These are phyloP conservation scores for Acorus calamus DNA, from an alignment of 106 monocot genomes.

Conservation along the genomic window DNA sequence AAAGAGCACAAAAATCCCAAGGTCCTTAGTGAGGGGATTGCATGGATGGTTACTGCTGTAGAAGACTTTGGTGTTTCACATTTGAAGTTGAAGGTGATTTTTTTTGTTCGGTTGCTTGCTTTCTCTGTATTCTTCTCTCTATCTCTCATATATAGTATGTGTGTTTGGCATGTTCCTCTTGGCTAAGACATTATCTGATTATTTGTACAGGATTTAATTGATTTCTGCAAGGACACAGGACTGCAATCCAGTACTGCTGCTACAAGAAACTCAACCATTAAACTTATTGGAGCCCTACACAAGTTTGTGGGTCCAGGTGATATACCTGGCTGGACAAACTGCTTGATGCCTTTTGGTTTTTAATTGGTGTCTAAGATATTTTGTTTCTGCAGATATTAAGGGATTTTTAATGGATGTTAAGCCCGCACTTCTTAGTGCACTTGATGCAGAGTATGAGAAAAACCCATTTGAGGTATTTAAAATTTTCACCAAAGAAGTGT, in stretches of 20 bases:
- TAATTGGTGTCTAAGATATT: conserved; percentile 3
- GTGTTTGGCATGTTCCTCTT: background rate
- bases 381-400: conserved; percentile 64
- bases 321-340: background rate
- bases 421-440: conserved; percentile 91
- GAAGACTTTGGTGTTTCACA: conserved; percentile 96
- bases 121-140: background rate
- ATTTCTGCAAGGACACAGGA: conserved; percentile 94
- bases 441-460: conserved; percentile 91
- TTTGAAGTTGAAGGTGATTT: conserved; percentile 75
- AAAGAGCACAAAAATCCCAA: conserved; percentile 98
- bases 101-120: background rate
- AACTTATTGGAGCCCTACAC: conserved; percentile 86
- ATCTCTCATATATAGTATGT: background rate
- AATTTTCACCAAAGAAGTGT: no score
- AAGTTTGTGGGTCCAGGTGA: conserved; percentile 95
- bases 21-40: conserved; percentile 93
- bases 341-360: conserved; percentile 2
- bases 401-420: conserved; percentile 91
- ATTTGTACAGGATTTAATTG: conserved; percentile 79
- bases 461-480: conserved; percentile 83
- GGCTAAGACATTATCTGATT: conserved; percentile 1
- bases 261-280: conserved; percentile 92
- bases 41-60: conserved; percentile 96
- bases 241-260: conserved; percentile 92